These are phyloP conservation scores for Solanum corneliomulleri DNA, from an alignment of 257 asterid genomes.

Conservation along the genomic window DNA sequence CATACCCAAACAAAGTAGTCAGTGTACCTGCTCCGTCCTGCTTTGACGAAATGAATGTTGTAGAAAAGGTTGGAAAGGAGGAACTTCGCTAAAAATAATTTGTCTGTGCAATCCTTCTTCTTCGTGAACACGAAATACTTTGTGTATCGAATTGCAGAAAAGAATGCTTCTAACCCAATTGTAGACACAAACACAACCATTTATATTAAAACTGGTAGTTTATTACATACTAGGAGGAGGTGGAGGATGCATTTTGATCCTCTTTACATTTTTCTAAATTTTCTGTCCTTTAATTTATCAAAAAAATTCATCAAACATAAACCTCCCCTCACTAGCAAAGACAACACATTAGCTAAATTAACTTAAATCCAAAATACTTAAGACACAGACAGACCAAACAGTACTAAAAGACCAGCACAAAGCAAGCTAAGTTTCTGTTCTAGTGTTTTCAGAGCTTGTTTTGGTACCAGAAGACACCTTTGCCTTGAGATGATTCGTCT, in stretches of 20 bases:
- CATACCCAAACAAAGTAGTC: too few species aligned
- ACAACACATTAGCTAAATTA: neutral
- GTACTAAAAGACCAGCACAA: neutral
- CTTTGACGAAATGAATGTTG: too few species aligned
- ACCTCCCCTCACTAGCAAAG: neutral
- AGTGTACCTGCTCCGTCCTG: too few species aligned
- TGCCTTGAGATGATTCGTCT: conserved; percentile 21
- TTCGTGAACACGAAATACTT: neutral
- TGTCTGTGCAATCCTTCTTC: neutral
- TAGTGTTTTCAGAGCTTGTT: conserved; percentile 25
- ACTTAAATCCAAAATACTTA: neutral
- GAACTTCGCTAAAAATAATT: too few species aligned
- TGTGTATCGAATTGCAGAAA: neutral
- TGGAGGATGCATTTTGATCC: neutral
- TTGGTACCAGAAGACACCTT: conserved; percentile 55
- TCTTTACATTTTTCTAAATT: neutral
- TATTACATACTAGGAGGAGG: neutral
- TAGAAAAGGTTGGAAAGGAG: too few species aligned
- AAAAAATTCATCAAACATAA: neutral
- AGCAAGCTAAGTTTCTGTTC: neutral
- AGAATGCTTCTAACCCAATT: neutral
- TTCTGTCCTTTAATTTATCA: neutral
- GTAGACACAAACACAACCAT: neutral
- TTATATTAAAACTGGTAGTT: neutral
- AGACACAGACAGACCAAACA: neutral